A percentile compares a stretch with the other conserved stretches of the same genome.
Conservation (phyloP, 2,329 filamentous ascomycete genomes). For the Diaporthe sp. region DNA sequence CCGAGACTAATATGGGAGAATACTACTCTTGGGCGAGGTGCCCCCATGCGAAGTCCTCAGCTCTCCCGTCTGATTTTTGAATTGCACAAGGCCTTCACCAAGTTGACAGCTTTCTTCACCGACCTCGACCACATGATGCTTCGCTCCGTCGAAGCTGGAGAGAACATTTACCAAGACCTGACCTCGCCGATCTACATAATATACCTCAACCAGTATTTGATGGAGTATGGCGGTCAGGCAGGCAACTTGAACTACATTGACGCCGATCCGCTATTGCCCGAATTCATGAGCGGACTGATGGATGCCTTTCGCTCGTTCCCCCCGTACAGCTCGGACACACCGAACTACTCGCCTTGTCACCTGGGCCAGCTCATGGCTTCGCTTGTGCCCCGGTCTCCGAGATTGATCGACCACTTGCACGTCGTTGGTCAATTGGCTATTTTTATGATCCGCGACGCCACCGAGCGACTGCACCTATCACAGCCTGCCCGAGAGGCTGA, state of each 20-base stretch:
- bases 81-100: slow-evolving; percentile 59
- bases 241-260: slow-evolving; percentile 34
- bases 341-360: slow-evolving; percentile 56
- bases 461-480: slow-evolving; percentile 38
- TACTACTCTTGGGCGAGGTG: slow-evolving; percentile 42
- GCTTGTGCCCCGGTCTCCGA: slow-evolving; percentile 60
- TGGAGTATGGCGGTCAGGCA: slow-evolving; percentile 28
- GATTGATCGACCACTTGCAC: slow-evolving; percentile 58
- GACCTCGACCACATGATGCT: slow-evolving; percentile 60
- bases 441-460: slow-evolving; percentile 37
- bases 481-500: slow-evolving; percentile 41
- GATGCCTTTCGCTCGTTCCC: slow-evolving; percentile 55
- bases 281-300: slow-evolving; percentile 56
- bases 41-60: slow-evolving; percentile 42
- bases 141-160: slow-evolving; percentile 44
- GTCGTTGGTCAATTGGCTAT: slow-evolving; percentile 50
- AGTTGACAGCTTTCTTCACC: slow-evolving; percentile 65
- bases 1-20: slow-evolving; percentile 60
- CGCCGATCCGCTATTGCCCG: slow-evolving; percentile 40
- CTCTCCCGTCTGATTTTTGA: slow-evolving; percentile 50
- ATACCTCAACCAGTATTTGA: slow-evolving; percentile 45
- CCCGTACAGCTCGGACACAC: slow-evolving; percentile 35
- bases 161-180: slow-evolving; percentile 52
- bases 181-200: slow-evolving; percentile 60
- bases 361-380: slow-evolving; percentile 57